phyloP scores from a whole-genome alignment of 371 early-diverging fungal species.

The Syncephalastrum sp. region DNA sequence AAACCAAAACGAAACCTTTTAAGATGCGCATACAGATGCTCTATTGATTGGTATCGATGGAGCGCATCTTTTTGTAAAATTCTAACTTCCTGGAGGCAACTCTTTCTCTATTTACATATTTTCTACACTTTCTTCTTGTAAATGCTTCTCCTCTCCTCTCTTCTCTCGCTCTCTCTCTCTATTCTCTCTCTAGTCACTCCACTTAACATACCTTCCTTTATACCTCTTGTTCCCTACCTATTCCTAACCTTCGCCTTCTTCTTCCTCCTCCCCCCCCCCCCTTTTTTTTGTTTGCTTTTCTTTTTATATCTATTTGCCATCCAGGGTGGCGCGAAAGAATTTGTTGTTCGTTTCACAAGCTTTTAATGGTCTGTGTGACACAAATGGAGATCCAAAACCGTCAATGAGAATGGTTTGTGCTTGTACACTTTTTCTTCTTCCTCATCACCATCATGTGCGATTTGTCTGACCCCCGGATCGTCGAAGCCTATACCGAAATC shows the following conservation, averaged over 20 bases:
- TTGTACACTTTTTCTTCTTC: conserved; percentile 6
- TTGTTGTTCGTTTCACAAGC: too few relatives aligned
- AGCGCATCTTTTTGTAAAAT: conserved; percentile 8
- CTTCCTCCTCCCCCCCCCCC: not conserved
- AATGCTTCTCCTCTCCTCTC: conserved; percentile 1
- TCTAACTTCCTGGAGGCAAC: conserved; percentile 3
- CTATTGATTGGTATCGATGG: not conserved
- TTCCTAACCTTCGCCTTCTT: conserved; percentile 8
- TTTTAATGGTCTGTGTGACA: too few relatives aligned
- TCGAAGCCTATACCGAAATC: conserved; percentile 62
- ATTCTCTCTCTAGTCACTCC: conserved; percentile 3
- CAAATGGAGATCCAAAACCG: too few relatives aligned
- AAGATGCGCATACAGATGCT: conserved; percentile 3
- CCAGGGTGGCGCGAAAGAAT: too few relatives aligned
- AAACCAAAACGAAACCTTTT: conserved; percentile 24
- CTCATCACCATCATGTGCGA: conserved; percentile 61
- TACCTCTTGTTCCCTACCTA: conserved; percentile 5
- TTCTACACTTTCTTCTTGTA: conserved; percentile 5
- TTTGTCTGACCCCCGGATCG: conserved; percentile 64
- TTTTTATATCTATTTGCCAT: conserved; percentile 5
- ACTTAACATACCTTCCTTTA: conserved; percentile 8
- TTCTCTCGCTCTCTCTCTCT: conserved; percentile 2
- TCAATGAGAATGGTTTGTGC: not conserved
- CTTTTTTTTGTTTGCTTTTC: conserved; percentile 1
- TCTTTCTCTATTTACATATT: conserved; percentile 9